These are phyloP conservation scores for Podila epigama DNA, from an alignment of 192 early-diverging fungal species.

Conservation along the genomic window DNA sequence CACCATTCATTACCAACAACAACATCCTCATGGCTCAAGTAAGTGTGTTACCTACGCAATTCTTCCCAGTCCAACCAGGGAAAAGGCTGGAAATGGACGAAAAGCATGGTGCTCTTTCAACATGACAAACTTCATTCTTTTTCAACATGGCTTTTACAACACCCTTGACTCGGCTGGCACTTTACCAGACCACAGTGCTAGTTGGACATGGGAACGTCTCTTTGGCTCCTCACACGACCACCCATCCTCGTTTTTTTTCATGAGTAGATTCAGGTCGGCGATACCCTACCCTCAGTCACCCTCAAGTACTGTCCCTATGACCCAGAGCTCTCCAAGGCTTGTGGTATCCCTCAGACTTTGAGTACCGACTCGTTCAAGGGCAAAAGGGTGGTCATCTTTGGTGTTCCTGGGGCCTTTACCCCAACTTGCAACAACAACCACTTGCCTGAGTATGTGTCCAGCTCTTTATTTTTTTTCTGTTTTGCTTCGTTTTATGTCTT, in stretches of 20 bases:
- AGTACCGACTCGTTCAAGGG: slow-evolving; percentile 60
- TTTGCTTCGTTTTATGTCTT: neutral
- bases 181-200: too few relatives aligned
- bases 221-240: neutral
- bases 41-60: too few relatives aligned
- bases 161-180: too few relatives aligned
- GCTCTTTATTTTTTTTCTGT: neutral
- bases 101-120: too few relatives aligned
- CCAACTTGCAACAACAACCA: slow-evolving; percentile 65
- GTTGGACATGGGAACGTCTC: too few relatives aligned
- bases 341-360: slow-evolving; percentile 42
- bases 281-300: slow-evolving; percentile 58
- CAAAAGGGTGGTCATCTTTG: slow-evolving; percentile 72
- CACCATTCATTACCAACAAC: too few relatives aligned
- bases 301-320: slow-evolving; percentile 59
- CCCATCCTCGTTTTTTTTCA: too few relatives aligned
- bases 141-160: slow-evolving; percentile 35
- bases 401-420: slow-evolving; percentile 72
- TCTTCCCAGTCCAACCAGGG: too few relatives aligned
- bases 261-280: slow-evolving; percentile 59
- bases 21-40: too few relatives aligned
- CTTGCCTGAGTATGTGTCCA: slow-evolving; percentile 55
- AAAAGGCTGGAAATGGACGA: too few relatives aligned
- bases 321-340: slow-evolving; percentile 26
- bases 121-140: too few relatives aligned